These are phyloP conservation scores for Colletotrichum coccodes DNA, from an alignment of 2,329 filamentous ascomycete species.

Conservation along the genomic window DNA sequence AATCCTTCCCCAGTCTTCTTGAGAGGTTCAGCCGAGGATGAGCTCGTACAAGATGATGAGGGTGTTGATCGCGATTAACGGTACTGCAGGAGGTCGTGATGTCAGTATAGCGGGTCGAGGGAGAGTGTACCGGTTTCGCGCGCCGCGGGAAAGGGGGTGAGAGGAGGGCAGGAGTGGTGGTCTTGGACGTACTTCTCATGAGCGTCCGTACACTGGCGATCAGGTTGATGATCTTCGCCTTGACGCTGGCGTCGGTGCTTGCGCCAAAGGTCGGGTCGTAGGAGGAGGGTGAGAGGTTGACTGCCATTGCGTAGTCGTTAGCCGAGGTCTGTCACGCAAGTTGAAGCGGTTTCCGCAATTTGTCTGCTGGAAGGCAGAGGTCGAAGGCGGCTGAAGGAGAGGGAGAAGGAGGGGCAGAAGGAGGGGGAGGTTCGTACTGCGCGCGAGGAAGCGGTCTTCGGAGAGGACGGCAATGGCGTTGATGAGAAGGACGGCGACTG, in stretches of 20 bases:
- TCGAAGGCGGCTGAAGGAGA: neutral
- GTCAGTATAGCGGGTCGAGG: neutral
- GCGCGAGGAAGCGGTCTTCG: constrained; percentile 91
- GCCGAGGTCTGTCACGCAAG: neutral
- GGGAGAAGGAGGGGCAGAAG: too few species aligned
- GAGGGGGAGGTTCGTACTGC: constrained; percentile 52
- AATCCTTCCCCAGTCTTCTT: neutral
- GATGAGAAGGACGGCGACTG: constrained; percentile 83
- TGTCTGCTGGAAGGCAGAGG: neutral
- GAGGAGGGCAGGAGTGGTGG: neutral
- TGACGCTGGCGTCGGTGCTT: constrained; percentile 78
- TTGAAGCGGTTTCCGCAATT: neutral
- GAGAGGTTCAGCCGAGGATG: constrained; percentile 68
- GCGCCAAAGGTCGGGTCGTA: constrained; percentile 84
- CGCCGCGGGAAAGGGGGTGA: neutral
- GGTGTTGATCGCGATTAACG: constrained; percentile 84
- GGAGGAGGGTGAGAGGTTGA: constrained; percentile 80
- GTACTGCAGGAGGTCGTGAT: constrained; percentile 66
- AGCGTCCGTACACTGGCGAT: constrained; percentile 91
- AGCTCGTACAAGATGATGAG: constrained; percentile 87
- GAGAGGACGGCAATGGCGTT: constrained; percentile 95
- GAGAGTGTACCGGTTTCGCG: neutral
- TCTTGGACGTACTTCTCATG: constrained; percentile 78
- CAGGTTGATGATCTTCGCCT: constrained; percentile 87
- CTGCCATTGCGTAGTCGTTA: constrained; percentile 35